phyloP scores from a whole-genome alignment of 148 eudicot genomes.

The Rhododendron kiyosumense region DNA sequence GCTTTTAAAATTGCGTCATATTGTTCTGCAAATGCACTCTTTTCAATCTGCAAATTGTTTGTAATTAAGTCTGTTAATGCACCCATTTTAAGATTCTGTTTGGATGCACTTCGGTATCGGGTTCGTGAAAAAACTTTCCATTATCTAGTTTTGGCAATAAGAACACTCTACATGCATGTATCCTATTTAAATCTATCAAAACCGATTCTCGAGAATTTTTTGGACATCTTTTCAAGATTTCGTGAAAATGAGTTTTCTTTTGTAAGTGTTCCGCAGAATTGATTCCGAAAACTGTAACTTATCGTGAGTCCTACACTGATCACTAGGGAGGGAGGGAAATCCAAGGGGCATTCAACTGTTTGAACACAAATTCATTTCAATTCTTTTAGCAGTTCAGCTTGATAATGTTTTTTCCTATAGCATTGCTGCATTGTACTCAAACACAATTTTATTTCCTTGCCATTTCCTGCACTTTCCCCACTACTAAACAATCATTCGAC shows the following conservation, averaged over 20 bases:
- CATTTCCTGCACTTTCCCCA: background rate
- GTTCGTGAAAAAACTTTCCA: background rate
- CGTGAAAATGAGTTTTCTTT: background rate
- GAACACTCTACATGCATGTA: background rate
- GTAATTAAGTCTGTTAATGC: no score
- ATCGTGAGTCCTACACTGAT: background rate
- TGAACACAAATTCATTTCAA: background rate
- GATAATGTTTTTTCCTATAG: background rate
- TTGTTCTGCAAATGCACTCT: no score
- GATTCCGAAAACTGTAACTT: background rate
- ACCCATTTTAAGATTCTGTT: background rate
- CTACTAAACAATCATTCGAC: conserved; percentile 1
- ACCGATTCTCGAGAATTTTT: background rate
- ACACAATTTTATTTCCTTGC: background rate
- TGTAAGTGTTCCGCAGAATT: background rate
- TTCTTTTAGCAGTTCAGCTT: background rate
- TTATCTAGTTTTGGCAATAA: background rate
- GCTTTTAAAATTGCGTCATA: background rate
- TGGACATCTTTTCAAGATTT: background rate
- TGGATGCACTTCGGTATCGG: background rate
- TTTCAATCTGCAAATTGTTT: no score
- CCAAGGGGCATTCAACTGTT: background rate
- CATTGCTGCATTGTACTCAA: background rate
- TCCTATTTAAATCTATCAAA: background rate
- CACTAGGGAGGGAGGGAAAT: background rate